These are phyloP conservation scores for Trametes cubensis DNA, from an alignment of 768 basidiomycete genomes.

Conservation along the genomic window DNA sequence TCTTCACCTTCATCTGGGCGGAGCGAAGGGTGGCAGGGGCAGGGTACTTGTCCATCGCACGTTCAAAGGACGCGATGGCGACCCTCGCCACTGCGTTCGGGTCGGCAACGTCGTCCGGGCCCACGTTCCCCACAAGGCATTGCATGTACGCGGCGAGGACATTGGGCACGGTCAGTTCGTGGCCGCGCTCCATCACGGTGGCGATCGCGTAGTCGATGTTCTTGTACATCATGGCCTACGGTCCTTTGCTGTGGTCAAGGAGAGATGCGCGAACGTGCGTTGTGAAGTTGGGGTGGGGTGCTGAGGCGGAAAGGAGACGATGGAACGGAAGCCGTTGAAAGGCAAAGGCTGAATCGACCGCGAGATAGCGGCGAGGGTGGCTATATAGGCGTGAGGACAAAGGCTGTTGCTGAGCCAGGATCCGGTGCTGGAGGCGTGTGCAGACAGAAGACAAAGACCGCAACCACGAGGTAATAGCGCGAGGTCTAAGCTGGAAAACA, in stretches of 20 bases:
- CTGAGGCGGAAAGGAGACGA: background rate
- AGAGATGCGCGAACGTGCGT: slow-evolving; percentile 1
- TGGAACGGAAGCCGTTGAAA: background rate
- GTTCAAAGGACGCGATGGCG: slow-evolving; percentile 71
- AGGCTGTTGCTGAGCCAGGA: slow-evolving; percentile 4
- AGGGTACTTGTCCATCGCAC: slow-evolving; percentile 26
- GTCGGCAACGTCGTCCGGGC: slow-evolving; percentile 75
- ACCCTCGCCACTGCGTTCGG: slow-evolving; percentile 96
- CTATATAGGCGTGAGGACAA: slow-evolving; percentile 16
- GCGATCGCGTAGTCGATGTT: slow-evolving; percentile 21
- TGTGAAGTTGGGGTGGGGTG: background rate
- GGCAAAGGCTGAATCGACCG: background rate
- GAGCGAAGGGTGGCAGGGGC: slow-evolving; percentile 3
- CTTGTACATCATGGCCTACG: slow-evolving; percentile 1
- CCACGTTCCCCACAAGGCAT: slow-evolving; percentile 71
- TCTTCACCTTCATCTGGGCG: background rate
- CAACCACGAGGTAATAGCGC: slow-evolving; percentile 14
- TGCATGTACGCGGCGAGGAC: slow-evolving; percentile 85
- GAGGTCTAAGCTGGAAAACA: background rate
- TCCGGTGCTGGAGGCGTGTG: slow-evolving; percentile 1
- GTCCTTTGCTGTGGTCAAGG: background rate
- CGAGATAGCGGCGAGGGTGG: background rate
- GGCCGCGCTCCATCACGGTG: slow-evolving; percentile 15
- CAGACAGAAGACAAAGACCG: background rate
- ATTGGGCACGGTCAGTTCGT: slow-evolving; percentile 42